These are phyloP conservation scores for Sugiyamaella qingdaonensis DNA, from an alignment of 805 yeast species.

Conservation along the genomic window DNA sequence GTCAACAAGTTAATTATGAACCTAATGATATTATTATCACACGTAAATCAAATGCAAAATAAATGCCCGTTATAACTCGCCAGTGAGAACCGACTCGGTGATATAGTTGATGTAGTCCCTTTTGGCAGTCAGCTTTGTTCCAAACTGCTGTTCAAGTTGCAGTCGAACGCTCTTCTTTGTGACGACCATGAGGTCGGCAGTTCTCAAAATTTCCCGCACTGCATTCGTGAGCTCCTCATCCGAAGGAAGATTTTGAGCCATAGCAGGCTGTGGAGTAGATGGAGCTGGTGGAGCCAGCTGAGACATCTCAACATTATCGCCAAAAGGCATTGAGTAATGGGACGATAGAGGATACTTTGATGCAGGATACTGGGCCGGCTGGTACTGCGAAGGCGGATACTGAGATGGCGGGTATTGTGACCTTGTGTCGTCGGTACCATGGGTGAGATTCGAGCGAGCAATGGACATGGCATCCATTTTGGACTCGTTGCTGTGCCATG, in stretches of 20 bases:
- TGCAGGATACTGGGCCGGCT: neutral
- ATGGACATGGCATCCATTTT: constrained; percentile 14
- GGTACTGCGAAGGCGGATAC: neutral
- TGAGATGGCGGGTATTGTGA: constrained; percentile 2
- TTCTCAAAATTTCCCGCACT: constrained; percentile 34
- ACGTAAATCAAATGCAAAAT: neutral
- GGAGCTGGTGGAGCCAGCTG: constrained; percentile 1
- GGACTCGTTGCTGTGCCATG: constrained; percentile 29
- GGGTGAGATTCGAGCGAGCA: constrained; percentile 7
- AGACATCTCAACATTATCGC: constrained; percentile 2
- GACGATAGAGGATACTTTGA: neutral
- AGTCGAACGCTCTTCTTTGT: constrained; percentile 37
- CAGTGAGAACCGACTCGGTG: constrained; percentile 37
- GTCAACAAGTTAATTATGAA: no score
- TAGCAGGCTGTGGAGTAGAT: neutral
- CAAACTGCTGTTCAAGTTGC: constrained; percentile 35
- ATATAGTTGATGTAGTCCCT: constrained; percentile 38
- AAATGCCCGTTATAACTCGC: constrained; percentile 30
- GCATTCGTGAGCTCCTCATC: constrained; percentile 36
- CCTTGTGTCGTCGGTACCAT: neutral
- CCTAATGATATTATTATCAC: neutral
- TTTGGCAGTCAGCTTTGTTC: constrained; percentile 31
- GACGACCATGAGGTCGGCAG: constrained; percentile 36
- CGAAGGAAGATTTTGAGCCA: constrained; percentile 27
- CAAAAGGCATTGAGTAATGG: constrained; percentile 10